Base-by-base conservation (phyloP, 352 stramenopile genomes). In the Globisporangium sylvaticum region DNA sequence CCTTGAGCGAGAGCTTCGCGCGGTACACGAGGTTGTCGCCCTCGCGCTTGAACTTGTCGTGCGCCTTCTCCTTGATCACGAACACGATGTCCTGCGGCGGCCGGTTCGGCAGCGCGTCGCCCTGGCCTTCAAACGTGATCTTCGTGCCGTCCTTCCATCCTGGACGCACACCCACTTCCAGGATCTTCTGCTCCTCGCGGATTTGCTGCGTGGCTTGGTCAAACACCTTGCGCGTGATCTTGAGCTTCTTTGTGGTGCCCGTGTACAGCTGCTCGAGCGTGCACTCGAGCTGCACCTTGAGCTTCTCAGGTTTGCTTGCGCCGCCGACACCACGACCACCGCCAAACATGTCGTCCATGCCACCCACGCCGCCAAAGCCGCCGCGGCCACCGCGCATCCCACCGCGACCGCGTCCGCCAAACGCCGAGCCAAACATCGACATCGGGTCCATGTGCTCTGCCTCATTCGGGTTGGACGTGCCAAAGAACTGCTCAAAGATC, bases 61-160 rank as follows among this genome's bases (percentile, higher is more conserved):
- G 88, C 22, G 84, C 73, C 65, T 94, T 88, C 71, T 99, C 84
- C 22, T 94, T 85, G 62, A 99, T 89, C 8, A 98, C 75, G 66
- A 99, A 98, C 67, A 98, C 89, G 62, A 99, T 89, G 75, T 99
- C 94, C 67, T 98, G 96, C 4, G 97, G 77, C 34, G 90, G 90
- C 34, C 96, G 91, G 22, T 95, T 92, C 18, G 96, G 92, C 18
- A 97, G 61, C 67, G 91, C 76, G 62, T 98, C 95, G 25, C 85
- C 88, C 68, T 96, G 77, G 29, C 91, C 86, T 77, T 98, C 96
- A 73, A 98, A 99, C 4, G 92, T 98, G 71, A 99, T 97, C 62
- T 93, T 88, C 46, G 98, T 97, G 56, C 97, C 97, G 52, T 98
- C 84, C 65, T 98, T 94, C 93, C 98, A 99, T 50, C 98, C 98